A percentile compares a stretch with the other conserved stretches of the same genome.
These are phyloP conservation scores for Carex parvula DNA, from an alignment of 176 grass and related monocot species.

Conservation along the genomic window DNA sequence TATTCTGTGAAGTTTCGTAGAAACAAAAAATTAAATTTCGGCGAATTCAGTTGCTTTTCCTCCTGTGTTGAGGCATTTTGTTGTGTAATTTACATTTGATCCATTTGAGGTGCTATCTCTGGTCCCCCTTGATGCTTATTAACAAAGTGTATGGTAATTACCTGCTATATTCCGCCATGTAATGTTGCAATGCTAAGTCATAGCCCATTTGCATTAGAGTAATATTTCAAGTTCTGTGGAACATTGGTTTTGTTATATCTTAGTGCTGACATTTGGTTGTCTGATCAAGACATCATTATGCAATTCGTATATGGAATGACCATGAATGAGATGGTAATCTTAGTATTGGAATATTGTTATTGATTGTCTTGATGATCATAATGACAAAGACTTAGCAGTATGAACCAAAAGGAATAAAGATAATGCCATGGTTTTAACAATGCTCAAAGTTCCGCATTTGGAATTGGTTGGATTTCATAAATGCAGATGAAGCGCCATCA, in stretches of 20 bases:
- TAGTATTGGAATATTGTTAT: slow-evolving; percentile 32
- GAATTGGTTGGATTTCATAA: slow-evolving; percentile 72
- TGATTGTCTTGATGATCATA: slow-evolving; percentile 17
- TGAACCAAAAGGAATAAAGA: slow-evolving; percentile 37
- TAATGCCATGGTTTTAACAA: slow-evolving; percentile 50
- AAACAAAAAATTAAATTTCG: neutral
- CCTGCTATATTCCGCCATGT: neutral
- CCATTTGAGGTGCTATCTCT: neutral
- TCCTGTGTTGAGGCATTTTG: neutral
- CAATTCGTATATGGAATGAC: slow-evolving; percentile 16
- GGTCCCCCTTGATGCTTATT: neutral
- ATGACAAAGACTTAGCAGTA: slow-evolving; percentile 5
- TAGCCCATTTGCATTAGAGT: neutral
- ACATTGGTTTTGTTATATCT: slow-evolving; percentile 1
- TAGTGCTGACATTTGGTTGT: neutral
- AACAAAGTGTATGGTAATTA: neutral
- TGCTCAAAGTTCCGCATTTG: slow-evolving; percentile 69
- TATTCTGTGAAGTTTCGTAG: neutral
- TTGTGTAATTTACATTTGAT: neutral
- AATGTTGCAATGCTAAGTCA: slow-evolving; percentile 1
- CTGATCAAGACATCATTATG: neutral
- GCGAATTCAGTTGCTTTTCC: neutral
- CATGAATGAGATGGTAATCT: slow-evolving; percentile 49
- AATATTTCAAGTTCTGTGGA: neutral
- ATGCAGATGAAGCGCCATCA: slow-evolving; percentile 69